Conservation (phyloP, 1,284 basidiomycete species). For the Vanrija humicola region DNA sequence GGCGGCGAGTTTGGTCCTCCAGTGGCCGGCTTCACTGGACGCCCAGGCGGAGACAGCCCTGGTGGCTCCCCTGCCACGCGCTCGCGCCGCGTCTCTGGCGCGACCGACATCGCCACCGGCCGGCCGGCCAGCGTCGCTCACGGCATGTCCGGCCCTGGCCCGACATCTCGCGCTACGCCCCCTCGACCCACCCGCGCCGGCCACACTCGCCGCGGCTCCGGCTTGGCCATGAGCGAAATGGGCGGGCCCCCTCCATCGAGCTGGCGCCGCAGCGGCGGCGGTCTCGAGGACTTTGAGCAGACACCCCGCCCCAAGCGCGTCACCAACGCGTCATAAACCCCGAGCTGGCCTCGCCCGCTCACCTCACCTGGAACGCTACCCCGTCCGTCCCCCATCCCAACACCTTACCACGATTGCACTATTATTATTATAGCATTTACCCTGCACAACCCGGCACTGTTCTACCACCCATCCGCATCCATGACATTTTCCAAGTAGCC, state of each 20-base stretch:
- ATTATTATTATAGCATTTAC: no score
- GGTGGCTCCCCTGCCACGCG: constrained; percentile 6
- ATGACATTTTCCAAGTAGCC: no score
- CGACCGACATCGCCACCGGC: neutral
- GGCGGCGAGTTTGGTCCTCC: constrained; percentile 44
- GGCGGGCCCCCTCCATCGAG: constrained; percentile 7
- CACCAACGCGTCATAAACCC: constrained; percentile 11
- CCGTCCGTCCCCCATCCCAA: neutral
- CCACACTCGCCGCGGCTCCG: constrained; percentile 5
- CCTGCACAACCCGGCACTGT: no score
- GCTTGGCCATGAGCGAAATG: constrained; percentile 9
- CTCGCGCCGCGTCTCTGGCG: constrained; percentile 5
- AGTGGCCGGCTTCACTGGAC: constrained; percentile 4
- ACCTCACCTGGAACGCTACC: neutral
- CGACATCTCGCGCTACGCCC: neutral
- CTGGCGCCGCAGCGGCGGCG: constrained; percentile 8
- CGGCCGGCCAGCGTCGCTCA: constrained; percentile 4
- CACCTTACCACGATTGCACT: no score
- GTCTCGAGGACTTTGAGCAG: neutral
- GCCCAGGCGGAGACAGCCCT: neutral
- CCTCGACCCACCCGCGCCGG: neutral
- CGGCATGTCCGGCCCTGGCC: neutral
- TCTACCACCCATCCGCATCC: no score
- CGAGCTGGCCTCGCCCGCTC: neutral
- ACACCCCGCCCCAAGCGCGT: constrained; percentile 12